These are phyloP conservation scores for Plenodomus tracheiphilus DNA, from an alignment of 2,329 filamentous ascomycete genomes.

Conservation along the genomic window DNA sequence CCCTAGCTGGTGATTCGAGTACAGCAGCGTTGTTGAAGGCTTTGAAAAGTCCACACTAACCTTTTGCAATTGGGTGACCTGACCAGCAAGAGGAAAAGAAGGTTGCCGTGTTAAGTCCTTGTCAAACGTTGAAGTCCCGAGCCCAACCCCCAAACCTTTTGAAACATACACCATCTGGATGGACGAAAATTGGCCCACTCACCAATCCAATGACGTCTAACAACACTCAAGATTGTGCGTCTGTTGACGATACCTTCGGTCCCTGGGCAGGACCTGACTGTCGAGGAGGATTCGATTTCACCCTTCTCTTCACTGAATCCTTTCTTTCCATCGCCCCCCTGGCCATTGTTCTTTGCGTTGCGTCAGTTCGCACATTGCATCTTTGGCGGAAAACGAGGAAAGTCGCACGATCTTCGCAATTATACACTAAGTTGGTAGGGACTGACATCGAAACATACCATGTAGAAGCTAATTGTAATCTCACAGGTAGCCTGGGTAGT, in stretches of 20 bases:
- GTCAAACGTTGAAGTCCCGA: neutral
- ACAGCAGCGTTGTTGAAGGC: constrained; percentile 23
- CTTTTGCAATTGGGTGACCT: constrained; percentile 26
- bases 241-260: constrained; percentile 38
- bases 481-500: constrained; percentile 27
- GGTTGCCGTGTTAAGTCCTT: neutral
- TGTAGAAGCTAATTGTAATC: neutral
- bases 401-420: constrained; percentile 22
- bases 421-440: constrained; percentile 34
- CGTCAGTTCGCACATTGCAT: constrained; percentile 32
- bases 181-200: neutral
- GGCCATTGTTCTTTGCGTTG: constrained; percentile 31
- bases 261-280: constrained; percentile 35
- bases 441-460: no score
- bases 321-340: constrained; percentile 39
- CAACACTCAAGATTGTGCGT: constrained; percentile 14
- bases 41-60: constrained; percentile 14
- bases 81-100: constrained; percentile 4
- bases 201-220: constrained; percentile 16
- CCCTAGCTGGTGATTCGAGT: constrained; percentile 10
- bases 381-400: constrained; percentile 32
- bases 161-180: neutral
- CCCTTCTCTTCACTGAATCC: constrained; percentile 42
- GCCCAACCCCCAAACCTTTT: neutral
- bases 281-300: constrained; percentile 46